Evolutionary conservation across 2,329 filamentous ascomycete genomes (phyloP).

Genomic region (Fusarium gaditjirri): DNA sequence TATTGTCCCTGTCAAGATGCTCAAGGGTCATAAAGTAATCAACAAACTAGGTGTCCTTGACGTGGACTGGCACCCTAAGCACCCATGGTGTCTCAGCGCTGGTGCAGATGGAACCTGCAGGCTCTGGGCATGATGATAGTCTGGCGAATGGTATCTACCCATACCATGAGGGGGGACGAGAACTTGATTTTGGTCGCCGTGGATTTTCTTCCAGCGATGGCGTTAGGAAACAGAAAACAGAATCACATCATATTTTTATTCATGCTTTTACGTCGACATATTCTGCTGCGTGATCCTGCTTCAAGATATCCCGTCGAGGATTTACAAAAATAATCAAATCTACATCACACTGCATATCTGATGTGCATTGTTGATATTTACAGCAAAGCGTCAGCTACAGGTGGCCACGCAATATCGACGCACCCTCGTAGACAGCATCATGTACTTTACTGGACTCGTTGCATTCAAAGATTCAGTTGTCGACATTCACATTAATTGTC

Average conservation of each 20-base stretch:
- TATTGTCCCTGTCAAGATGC: slow-evolving; percentile 94
- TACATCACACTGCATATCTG: background rate
- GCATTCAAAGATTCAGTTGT: background rate
- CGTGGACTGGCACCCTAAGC: slow-evolving; percentile 92
- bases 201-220: slow-evolving; percentile 36
- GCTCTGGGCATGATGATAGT: slow-evolving; percentile 71
- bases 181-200: slow-evolving; percentile 7
- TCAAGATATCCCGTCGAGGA: background rate
- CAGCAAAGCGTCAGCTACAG: background rate
- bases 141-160: background rate
- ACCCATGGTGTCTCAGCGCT: slow-evolving; percentile 94
- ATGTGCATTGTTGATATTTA: background rate
- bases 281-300: background rate
- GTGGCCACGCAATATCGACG: background rate
- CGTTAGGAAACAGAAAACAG: slow-evolving; percentile 33
- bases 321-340: too few relatives aligned
- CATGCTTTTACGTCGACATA: background rate
- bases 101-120: slow-evolving; percentile 94
- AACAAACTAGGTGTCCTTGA: slow-evolving; percentile 91
- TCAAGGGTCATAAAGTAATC: slow-evolving; percentile 88
- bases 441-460: background rate
- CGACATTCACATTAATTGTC: background rate
- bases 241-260: background rate
- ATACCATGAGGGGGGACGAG: background rate
- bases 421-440: too few relatives aligned